Percentiles rank a stretch among this genome's conserved stretches.
These are phyloP conservation scores for Calonectria leucothoes DNA, from an alignment of 2,329 filamentous ascomycete species.

Conservation along the genomic window DNA sequence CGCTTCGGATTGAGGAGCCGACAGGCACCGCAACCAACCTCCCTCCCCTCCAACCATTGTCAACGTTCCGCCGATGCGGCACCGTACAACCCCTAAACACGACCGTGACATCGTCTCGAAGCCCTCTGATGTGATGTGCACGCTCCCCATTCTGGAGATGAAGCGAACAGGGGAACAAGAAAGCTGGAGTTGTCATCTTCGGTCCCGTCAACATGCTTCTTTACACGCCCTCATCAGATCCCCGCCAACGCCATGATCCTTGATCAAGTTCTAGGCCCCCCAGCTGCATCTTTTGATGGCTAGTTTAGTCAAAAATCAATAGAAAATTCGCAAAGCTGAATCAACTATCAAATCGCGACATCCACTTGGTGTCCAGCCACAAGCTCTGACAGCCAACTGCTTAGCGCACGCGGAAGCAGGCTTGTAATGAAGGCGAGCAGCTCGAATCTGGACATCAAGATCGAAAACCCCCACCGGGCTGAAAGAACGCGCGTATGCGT, in stretches of 20 bases:
- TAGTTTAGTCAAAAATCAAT: not conserved
- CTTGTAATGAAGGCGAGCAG: not conserved
- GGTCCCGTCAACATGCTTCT: not conserved
- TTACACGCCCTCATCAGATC: not conserved
- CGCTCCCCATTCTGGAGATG: not conserved
- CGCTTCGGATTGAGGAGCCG: not conserved
- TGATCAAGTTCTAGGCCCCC: not conserved
- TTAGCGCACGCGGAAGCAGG: not conserved
- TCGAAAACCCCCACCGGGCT: not conserved
- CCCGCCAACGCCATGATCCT: not conserved
- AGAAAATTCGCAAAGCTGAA: not conserved
- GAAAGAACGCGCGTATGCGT: not conserved
- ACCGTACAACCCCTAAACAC: not conserved
- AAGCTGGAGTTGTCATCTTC: not conserved
- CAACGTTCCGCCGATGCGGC: conserved; percentile 9
- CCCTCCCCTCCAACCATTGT: not conserved
- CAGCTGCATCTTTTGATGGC: not conserved
- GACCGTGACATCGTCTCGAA: not conserved
- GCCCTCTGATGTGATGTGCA: not conserved
- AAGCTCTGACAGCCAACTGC: not conserved
- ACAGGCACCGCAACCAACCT: not conserved
- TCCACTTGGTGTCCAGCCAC: conserved; percentile 1
- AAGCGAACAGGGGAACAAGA: not conserved
- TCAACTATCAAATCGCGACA: not conserved
- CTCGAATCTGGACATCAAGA: not conserved